Percentiles rank a stretch among this genome's conserved stretches.
Evolutionary conservation across 345 rosid genomes (phyloP).

Genomic region (Durio zibethinus): DNA sequence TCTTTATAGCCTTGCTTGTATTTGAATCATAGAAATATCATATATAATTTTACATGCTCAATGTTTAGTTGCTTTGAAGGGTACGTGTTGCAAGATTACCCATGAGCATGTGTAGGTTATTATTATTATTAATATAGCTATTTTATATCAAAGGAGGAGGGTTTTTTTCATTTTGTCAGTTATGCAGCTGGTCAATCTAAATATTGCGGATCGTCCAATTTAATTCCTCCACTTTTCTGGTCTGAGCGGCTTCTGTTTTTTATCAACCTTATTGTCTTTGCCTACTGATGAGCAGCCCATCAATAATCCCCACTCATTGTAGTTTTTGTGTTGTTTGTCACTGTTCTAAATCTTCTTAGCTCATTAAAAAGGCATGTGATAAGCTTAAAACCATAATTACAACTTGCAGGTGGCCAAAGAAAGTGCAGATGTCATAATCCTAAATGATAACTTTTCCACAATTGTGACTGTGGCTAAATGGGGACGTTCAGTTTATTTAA

Average conservation of each 20-base stretch:
- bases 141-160: neutral
- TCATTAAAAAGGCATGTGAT: neutral
- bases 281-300: neutral
- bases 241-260: neutral
- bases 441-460: conserved; percentile 83
- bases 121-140: neutral
- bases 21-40: neutral
- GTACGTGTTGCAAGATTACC: neutral
- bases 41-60: neutral
- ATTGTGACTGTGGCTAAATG: conserved; percentile 78
- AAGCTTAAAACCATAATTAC: conserved; percentile 1
- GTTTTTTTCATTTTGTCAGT: neutral
- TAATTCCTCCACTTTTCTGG: neutral
- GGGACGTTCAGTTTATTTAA: conserved; percentile 86
- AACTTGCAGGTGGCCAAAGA: conserved; percentile 70
- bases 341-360: neutral
- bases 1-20: neutral
- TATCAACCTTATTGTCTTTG: neutral
- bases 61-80: neutral
- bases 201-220: neutral
- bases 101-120: neutral
- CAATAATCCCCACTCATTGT: neutral
- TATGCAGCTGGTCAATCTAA: neutral
- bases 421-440: conserved; percentile 85
- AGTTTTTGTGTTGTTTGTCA: neutral